These are phyloP conservation scores for Penicillium malachiteum DNA, from an alignment of 495 filamentous ascomycete genomes.

Conservation along the genomic window DNA sequence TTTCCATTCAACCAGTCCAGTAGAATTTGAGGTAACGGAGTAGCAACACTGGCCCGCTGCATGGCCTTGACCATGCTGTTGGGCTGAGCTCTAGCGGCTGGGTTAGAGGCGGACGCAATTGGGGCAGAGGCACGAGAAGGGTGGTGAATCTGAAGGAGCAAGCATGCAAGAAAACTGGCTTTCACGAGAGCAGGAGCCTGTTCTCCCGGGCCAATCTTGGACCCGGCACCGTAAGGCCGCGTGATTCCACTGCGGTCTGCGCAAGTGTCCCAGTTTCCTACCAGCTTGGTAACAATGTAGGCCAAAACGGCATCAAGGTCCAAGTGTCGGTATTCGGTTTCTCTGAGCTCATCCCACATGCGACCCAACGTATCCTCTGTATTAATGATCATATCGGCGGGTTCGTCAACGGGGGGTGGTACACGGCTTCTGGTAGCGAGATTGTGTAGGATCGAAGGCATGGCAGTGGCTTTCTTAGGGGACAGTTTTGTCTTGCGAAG, in stretches of 20 bases:
- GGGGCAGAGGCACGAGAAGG: constrained; percentile 46
- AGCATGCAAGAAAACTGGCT: constrained; percentile 67
- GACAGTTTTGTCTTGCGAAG: constrained; percentile 38
- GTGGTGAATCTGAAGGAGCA: constrained; percentile 74
- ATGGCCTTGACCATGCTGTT: constrained; percentile 32
- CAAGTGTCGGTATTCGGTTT: constrained; percentile 51
- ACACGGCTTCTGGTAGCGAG: constrained; percentile 35
- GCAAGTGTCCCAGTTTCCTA: constrained; percentile 57
- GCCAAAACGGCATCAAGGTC: constrained; percentile 56
- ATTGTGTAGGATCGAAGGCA: constrained; percentile 47
- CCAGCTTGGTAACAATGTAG: constrained; percentile 53
- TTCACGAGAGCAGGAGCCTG: constrained; percentile 60
- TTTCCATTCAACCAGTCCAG: constrained; percentile 74
- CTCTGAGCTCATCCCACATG: constrained; percentile 57
- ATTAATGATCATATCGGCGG: constrained; percentile 43
- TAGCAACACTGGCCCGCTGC: constrained; percentile 37
- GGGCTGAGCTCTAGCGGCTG: constrained; percentile 22
- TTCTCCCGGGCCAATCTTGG: constrained; percentile 61
- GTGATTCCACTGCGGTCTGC: constrained; percentile 39
- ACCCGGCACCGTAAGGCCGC: constrained; percentile 51
- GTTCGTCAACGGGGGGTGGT: constrained; percentile 36
- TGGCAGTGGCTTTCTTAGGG: constrained; percentile 50
- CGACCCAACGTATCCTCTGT: constrained; percentile 43
- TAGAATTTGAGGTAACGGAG: constrained; percentile 67
- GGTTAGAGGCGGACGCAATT: constrained; percentile 24